A percentile compares a stretch with the other conserved stretches of the same genome.
phyloP scores from a whole-genome alignment of 2,329 filamentous ascomycete genomes.

The Penicillium sp. region DNA sequence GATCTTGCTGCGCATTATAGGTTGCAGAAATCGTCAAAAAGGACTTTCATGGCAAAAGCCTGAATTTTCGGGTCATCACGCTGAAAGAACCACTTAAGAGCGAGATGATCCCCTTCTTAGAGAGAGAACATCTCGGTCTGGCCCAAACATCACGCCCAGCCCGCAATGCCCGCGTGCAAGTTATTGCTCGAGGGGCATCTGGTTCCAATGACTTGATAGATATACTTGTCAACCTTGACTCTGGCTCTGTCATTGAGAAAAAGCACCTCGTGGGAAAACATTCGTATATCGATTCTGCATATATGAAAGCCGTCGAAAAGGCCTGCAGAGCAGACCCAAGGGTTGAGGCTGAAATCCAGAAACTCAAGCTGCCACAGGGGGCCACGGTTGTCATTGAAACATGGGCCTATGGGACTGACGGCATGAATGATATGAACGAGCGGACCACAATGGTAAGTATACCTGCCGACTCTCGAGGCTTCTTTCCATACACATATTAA shows the following conservation, averaged over 20 bases:
- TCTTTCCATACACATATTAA: background rate
- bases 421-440: conserved; percentile 53
- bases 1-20: background rate
- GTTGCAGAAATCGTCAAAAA: conserved; percentile 15
- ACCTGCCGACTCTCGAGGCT: background rate
- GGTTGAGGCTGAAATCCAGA: conserved; percentile 47
- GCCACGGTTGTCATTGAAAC: conserved; percentile 56
- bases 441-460: conserved; percentile 54
- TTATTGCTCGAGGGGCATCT: conserved; percentile 13
- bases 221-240: conserved; percentile 28
- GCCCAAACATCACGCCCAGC: conserved; percentile 24
- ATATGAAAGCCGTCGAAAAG: conserved; percentile 55
- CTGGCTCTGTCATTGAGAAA: conserved; percentile 12
- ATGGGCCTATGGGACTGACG: conserved; percentile 59
- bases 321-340: conserved; percentile 50
- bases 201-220: conserved; percentile 26
- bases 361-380: conserved; percentile 50
- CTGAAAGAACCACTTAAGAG: conserved; percentile 56
- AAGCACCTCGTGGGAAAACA: conserved; percentile 30
- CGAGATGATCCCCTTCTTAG: conserved; percentile 52
- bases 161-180: conserved; percentile 49
- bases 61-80: conserved; percentile 56
- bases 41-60: conserved; percentile 35
- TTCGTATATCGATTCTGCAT: conserved; percentile 40
- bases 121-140: conserved; percentile 43